Evolutionary conservation across 2,329 filamentous ascomycete genomes (phyloP).

Genomic region (Claviceps monticola): DNA sequence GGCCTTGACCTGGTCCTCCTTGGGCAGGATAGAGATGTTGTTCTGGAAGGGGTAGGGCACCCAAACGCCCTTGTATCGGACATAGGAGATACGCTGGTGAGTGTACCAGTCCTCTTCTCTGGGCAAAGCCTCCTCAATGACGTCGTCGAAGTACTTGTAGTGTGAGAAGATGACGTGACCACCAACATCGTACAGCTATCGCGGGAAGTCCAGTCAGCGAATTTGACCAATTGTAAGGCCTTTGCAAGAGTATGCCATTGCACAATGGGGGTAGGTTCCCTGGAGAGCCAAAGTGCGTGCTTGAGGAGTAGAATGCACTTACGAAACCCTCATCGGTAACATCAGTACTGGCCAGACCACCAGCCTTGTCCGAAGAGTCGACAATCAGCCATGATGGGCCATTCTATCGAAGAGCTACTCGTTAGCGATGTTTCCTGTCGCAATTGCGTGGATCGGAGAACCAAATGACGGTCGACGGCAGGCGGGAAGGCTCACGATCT

Average conservation of each 20-base stretch:
- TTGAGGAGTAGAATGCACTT: slow-evolving; percentile 31
- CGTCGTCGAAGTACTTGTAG: slow-evolving; percentile 99
- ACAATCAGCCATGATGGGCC: slow-evolving; percentile 92
- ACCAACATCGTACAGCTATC: slow-evolving; percentile 91
- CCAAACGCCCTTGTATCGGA: slow-evolving; percentile 92
- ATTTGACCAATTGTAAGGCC: neutral
- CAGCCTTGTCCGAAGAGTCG: slow-evolving; percentile 81
- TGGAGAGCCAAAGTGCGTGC: neutral
- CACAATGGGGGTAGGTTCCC: too few species aligned
- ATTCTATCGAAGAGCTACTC: slow-evolving; percentile 40
- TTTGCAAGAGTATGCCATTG: neutral
- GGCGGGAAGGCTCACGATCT: slow-evolving; percentile 55
- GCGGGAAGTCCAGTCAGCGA: neutral
- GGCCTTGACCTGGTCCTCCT: slow-evolving; percentile 90
- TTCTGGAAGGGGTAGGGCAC: slow-evolving; percentile 99
- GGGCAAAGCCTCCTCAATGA: slow-evolving; percentile 90
- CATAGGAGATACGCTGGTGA: slow-evolving; percentile 97
- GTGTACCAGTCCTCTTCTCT: slow-evolving; percentile 92
- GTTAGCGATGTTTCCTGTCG: slow-evolving; percentile 13
- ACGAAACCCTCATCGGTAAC: slow-evolving; percentile 93
- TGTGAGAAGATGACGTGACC: slow-evolving; percentile 98
- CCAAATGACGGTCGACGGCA: slow-evolving; percentile 13
- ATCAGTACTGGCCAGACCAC: slow-evolving; percentile 92
- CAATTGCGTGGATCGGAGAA: neutral
- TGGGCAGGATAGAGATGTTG: slow-evolving; percentile 96